Percentiles rank a stretch among this genome's conserved stretches.
These are phyloP conservation scores for Conidiobolus incongruus DNA, from an alignment of 371 early-diverging fungal species.

Conservation along the genomic window DNA sequence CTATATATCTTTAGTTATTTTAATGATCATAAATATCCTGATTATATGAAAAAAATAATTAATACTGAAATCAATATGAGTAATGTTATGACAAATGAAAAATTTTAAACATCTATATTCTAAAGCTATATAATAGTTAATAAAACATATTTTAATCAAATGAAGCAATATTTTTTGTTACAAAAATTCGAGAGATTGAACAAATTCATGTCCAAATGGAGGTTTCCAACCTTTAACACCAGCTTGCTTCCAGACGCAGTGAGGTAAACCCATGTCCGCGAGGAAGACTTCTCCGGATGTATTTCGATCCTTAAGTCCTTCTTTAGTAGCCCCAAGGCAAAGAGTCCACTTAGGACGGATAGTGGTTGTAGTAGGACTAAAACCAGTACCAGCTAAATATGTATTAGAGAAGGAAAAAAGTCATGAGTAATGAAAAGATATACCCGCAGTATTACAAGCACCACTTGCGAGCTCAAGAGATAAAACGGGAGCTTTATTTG, in stretches of 20 bases:
- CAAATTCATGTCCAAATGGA: constrained; percentile 52
- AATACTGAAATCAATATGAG: too few species aligned
- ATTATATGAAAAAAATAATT: too few species aligned
- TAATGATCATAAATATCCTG: too few species aligned
- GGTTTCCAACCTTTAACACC: constrained; percentile 27
- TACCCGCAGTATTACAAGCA: too few species aligned
- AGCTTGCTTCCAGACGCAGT: constrained; percentile 28
- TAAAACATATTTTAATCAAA: too few species aligned
- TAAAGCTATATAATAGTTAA: too few species aligned
- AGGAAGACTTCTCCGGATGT: constrained; percentile 47
- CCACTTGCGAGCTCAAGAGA: constrained; percentile 56
- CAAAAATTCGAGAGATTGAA: too few species aligned
- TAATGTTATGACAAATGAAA: too few species aligned
- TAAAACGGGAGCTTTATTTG: constrained; percentile 38
- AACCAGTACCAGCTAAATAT: not conserved
- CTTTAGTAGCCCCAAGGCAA: constrained; percentile 48
- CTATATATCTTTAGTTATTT: too few species aligned
- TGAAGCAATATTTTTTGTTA: too few species aligned
- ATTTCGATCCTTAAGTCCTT: constrained; percentile 23
- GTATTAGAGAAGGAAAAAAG: not conserved
- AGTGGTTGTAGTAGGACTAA: not conserved
- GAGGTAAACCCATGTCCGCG: constrained; percentile 57
- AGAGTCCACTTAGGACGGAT: constrained; percentile 37
- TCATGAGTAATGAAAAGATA: too few species aligned
- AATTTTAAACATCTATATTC: too few species aligned